phyloP scores from a whole-genome alignment of 345 rosid genomes.

The Camelina sativa region DNA sequence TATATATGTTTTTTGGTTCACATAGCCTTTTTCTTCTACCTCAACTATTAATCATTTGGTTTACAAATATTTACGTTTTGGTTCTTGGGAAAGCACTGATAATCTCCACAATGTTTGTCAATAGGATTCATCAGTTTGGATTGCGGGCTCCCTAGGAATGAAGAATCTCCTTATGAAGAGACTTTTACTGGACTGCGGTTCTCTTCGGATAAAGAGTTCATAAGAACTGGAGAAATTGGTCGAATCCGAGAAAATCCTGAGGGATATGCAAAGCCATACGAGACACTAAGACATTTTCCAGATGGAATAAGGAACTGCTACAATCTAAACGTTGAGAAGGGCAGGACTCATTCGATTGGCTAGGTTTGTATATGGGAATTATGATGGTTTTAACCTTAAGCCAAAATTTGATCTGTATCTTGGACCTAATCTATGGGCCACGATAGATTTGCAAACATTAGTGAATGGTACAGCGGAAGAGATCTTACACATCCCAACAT shows the following conservation, averaged over 20 bases:
- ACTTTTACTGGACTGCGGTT: too few relatives aligned
- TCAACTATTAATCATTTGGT: too few relatives aligned
- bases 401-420: constrained; percentile 50
- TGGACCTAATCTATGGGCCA: constrained; percentile 51
- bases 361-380: constrained; percentile 47
- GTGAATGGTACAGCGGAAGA: not conserved
- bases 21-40: too few relatives aligned
- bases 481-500: constrained; percentile 43
- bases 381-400: constrained; percentile 19
- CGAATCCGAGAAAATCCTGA: constrained; percentile 10
- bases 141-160: too few relatives aligned
- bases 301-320: constrained; percentile 52
- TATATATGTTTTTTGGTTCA: too few relatives aligned
- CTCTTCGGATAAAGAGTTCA: constrained; percentile 18
- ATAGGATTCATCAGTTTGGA: too few relatives aligned
- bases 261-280: not conserved
- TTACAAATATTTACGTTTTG: too few relatives aligned
- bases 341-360: constrained; percentile 25
- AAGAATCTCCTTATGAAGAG: too few relatives aligned
- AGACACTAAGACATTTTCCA: constrained; percentile 43
- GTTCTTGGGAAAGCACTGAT: too few relatives aligned
- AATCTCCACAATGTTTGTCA: too few relatives aligned
- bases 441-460: not conserved
- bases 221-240: constrained; percentile 35
- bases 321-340: constrained; percentile 34